Conservation (phyloP, 1,139 yeast genomes). For the Magnusiomyces magnusii region DNA sequence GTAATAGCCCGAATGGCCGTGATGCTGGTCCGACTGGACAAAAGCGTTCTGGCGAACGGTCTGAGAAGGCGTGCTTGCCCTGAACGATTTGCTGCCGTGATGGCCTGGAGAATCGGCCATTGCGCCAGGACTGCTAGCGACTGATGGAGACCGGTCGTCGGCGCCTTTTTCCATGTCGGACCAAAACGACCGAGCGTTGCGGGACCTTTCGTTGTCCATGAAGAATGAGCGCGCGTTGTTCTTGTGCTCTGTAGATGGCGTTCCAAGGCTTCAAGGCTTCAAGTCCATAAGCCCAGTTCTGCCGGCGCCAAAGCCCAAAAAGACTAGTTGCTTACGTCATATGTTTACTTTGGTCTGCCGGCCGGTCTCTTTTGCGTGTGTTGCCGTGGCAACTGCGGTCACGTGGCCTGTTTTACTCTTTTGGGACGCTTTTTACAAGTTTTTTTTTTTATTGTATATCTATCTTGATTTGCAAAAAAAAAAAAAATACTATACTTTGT, state of each 20-base stretch:
- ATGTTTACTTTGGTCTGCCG: background rate
- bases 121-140: slow-evolving; percentile 10
- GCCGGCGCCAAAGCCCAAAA: no score
- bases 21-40: slow-evolving; percentile 20
- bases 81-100: slow-evolving; percentile 1
- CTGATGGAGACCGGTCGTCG: slow-evolving; percentile 15
- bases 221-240: slow-evolving; percentile 7
- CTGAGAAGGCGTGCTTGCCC: background rate
- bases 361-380: no score
- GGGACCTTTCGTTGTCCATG: slow-evolving; percentile 11
- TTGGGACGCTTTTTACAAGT: background rate
- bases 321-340: background rate
- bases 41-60: slow-evolving; percentile 20
- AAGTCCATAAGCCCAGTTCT: no score
- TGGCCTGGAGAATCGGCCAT: slow-evolving; percentile 4
- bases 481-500: background rate
- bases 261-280: no score
- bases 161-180: slow-evolving; percentile 26
- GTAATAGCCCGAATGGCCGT: no score
- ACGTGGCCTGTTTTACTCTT: background rate
- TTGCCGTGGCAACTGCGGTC: background rate
- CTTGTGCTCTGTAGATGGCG: background rate
- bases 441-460: no score
- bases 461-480: no score
- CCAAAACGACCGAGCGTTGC: slow-evolving; percentile 28